Percentiles rank a stretch among this genome's conserved stretches.
Evolutionary conservation across 345 rosid genomes (phyloP).

Genomic region (Populus pruinosa): DNA sequence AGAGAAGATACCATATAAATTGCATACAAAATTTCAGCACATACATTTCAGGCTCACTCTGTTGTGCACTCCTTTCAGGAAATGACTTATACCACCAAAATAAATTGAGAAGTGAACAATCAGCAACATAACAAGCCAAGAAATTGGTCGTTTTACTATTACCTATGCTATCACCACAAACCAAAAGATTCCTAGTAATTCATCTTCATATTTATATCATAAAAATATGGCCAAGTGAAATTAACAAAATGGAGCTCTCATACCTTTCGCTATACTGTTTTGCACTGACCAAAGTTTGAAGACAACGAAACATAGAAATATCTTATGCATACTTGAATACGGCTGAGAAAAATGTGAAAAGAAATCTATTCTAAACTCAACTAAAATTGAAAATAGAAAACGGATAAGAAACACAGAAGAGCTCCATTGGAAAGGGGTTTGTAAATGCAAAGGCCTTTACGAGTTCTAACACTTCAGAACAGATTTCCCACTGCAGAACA

Average conservation of each 20-base stretch:
- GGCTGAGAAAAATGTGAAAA: not conserved
- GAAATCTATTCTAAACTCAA: not conserved
- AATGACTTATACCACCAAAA: too few relatives aligned
- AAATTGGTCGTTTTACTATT: too few relatives aligned
- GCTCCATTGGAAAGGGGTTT: not conserved
- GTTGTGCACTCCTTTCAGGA: not conserved
- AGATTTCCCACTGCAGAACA: too few relatives aligned
- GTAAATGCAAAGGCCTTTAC: too few relatives aligned
- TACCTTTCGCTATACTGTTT: not conserved
- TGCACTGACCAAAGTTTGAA: not conserved
- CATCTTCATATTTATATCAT: not conserved
- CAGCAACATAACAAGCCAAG: too few relatives aligned
- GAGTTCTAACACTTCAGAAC: too few relatives aligned
- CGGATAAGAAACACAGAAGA: not conserved
- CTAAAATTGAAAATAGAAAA: not conserved
- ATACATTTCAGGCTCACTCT: not conserved
- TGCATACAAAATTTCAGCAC: too few relatives aligned
- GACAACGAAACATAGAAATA: not conserved
- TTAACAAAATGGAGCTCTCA: not conserved
- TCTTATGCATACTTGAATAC: not conserved
- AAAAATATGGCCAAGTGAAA: not conserved
- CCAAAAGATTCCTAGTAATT: not conserved
- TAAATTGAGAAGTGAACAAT: too few relatives aligned
- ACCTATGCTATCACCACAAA: too few relatives aligned
- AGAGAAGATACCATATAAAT: too few relatives aligned